Base-by-base conservation (phyloP, 1,284 basidiomycete genomes). In the Filobasidium uniguttulatum region DNA sequence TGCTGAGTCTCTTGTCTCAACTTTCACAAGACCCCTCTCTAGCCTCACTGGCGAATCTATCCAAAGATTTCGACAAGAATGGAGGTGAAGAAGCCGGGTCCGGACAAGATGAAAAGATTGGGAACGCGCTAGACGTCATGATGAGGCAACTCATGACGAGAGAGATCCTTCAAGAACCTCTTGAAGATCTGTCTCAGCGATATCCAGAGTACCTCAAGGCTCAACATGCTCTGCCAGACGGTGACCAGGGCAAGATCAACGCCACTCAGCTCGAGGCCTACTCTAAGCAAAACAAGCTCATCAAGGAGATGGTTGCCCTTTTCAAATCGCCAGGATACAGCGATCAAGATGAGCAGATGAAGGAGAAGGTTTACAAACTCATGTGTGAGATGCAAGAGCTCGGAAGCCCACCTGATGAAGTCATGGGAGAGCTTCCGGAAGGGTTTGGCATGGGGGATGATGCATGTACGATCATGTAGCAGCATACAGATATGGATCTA, bases 111-210 rank as follows among this genome's bases (percentile, higher is more conserved):
- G 77, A 76, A 30, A 79, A 83, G 48, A 67, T 91, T 6, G 78
- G 81, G 44, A 79, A 77, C 8, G 74, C 94, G 57, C 73, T 98
- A 20, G 88, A 97, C 65, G 78, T 74, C 34, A 87, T 97, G 83
- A 89, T 93, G 90, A 77, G 78, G 15, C 82, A 90, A 63, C 75
- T 98, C 41, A 89, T 98, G 86, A 82, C 80, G 66, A 90, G 89
- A 64, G 89, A 97, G 2, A 77, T 97, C 9, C 70, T 94, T 17
- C 87, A 96, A 61, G 90, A 94, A 57, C 91, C 93, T 0, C 69
- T 97, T 60, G 84, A 84, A 59, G 93, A 97, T 63, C 71, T 98
- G 28, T 74, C 79, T 15, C 79, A 83, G 0, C 61, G 90, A 86
- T 93, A 90, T 73, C 89, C 90, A 0, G 70, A 62, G 17, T 94